Conservation (phyloP, 345 rosid species). For the Salix koriyanagi region DNA sequence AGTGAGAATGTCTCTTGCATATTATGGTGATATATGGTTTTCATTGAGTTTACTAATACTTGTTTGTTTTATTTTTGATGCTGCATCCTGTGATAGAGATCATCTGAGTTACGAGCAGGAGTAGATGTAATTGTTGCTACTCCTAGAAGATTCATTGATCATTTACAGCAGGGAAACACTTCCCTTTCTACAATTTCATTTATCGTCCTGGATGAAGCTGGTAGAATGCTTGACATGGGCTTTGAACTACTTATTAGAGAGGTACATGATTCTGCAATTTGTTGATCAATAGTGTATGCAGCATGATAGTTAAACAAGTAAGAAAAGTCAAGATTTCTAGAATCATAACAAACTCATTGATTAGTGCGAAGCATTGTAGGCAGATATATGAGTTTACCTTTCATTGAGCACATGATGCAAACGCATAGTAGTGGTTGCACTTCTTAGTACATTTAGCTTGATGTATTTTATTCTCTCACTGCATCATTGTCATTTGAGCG, state of each 20-base stretch:
- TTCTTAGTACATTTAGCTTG: not conserved
- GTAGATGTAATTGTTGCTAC: conserved; percentile 38
- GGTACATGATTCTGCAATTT: conserved; percentile 19
- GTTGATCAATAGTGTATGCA: not conserved
- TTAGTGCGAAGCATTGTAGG: not conserved
- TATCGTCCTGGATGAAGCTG: conserved; percentile 44
- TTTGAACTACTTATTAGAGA: conserved; percentile 43
- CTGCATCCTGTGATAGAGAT: conserved; percentile 16
- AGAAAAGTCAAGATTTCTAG: not conserved
- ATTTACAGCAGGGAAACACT: conserved; percentile 36
- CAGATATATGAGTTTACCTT: not conserved
- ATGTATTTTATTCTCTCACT: not conserved
- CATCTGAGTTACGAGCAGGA: conserved; percentile 33
- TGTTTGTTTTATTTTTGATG: conserved; percentile 3
- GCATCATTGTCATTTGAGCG: not conserved
- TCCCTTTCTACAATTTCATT: conserved; percentile 32
- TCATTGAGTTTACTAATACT: not conserved
- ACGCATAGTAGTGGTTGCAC: not conserved
- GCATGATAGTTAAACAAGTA: not conserved
- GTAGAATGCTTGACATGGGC: conserved; percentile 48
- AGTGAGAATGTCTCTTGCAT: not conserved
- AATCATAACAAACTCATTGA: not conserved
- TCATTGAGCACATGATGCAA: not conserved
- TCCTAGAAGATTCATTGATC: conserved; percentile 44
- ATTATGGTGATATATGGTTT: not conserved